These are phyloP conservation scores for Nicotiana benthamiana DNA, from an alignment of 257 asterid species.

Conservation along the genomic window DNA sequence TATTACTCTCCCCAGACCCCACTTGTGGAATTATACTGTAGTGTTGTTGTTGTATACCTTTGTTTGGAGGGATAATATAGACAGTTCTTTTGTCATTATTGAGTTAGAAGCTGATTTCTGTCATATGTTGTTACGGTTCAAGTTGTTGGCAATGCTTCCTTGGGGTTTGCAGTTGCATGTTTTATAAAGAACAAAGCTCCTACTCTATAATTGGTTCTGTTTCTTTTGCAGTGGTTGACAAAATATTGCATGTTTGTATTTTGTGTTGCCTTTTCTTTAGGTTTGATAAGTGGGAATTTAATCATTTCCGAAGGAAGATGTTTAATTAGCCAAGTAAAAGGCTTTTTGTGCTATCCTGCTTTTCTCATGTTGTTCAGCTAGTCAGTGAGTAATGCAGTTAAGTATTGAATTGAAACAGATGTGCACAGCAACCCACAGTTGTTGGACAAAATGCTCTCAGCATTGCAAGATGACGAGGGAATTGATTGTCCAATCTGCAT, in stretches of 20 bases:
- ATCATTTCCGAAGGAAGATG: background rate
- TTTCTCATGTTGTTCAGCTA: background rate
- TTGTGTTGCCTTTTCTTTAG: background rate
- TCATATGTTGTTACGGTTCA: background rate
- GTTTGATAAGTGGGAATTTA: background rate
- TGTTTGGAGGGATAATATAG: background rate
- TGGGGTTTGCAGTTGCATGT: background rate
- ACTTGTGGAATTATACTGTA: too few relatives aligned
- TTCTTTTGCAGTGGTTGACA: background rate
- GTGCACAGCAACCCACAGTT: conserved; percentile 57
- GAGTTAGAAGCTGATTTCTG: too few relatives aligned
- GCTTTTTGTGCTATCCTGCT: background rate
- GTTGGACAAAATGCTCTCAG: conserved; percentile 43
- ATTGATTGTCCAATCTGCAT: conserved; percentile 70
- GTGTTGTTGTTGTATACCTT: too few relatives aligned
- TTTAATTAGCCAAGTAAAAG: background rate
- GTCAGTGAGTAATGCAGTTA: background rate
- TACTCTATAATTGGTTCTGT: background rate
- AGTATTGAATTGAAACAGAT: conserved; percentile 30
- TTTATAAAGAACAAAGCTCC: background rate
- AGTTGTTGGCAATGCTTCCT: background rate
- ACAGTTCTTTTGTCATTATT: background rate
- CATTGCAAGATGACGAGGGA: conserved; percentile 68
- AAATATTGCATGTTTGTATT: background rate
- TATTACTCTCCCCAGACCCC: too few relatives aligned